Percentiles rank a stretch among this genome's conserved stretches.
Evolutionary conservation across 2,329 filamentous ascomycete genomes (phyloP).

Genomic region (Colletotrichum tabaci): DNA sequence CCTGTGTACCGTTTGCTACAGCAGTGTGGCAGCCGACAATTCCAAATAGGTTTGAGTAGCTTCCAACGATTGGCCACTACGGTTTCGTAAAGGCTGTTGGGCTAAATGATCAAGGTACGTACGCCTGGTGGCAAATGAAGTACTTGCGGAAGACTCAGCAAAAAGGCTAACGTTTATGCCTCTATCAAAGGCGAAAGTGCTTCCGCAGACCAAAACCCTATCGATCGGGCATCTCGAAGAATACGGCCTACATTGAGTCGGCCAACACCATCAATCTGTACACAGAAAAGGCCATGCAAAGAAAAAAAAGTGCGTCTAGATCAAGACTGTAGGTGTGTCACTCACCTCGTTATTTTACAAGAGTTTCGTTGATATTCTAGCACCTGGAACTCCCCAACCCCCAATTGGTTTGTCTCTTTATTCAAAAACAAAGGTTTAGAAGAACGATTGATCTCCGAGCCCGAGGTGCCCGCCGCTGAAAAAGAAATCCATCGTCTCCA

Average conservation of each 20-base stretch:
- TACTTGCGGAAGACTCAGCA: background rate
- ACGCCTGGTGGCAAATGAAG: background rate
- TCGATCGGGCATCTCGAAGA: background rate
- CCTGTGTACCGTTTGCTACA: background rate
- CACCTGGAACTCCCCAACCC: no score
- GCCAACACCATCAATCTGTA: no score
- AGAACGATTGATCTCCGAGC: constrained; percentile 40
- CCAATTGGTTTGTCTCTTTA: background rate
- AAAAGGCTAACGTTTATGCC: background rate
- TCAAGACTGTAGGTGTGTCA: background rate
- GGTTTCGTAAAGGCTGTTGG: background rate
- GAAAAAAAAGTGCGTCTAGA: background rate
- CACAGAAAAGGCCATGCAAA: no score
- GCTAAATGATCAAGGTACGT: no score
- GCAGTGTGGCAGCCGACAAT: background rate
- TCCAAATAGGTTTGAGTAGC: background rate
- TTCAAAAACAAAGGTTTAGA: constrained; percentile 3
- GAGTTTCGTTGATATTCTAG: no score
- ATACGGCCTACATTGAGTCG: background rate
- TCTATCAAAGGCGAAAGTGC: no score
- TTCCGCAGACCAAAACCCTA: background rate
- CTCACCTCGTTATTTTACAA: no score
- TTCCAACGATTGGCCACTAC: background rate
- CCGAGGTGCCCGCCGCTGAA: constrained; percentile 39
- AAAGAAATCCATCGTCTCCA: constrained; percentile 39